Conservation (phyloP, 78 protist species). For the Chrysochromulina tobinii region DNA sequence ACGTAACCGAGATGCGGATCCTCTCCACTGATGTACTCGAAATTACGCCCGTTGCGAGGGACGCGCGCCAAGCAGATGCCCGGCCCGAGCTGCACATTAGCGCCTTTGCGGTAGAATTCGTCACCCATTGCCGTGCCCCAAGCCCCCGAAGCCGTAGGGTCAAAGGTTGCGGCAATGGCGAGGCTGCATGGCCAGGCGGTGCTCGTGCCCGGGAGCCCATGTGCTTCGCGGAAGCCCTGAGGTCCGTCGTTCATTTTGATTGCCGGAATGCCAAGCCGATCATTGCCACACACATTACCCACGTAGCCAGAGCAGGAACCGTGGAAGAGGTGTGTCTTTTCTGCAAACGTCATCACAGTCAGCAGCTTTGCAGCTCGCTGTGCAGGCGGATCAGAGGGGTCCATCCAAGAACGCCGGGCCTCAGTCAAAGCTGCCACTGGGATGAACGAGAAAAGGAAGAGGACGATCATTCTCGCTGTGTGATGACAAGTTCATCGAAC, state of each 20-base stretch:
- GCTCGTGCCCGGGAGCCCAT: constrained; percentile 2
- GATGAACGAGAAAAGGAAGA: too few species aligned
- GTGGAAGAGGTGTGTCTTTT: neutral
- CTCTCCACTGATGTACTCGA: constrained; percentile 32
- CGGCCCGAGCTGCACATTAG: constrained; percentile 52
- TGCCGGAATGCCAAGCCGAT: constrained; percentile 33
- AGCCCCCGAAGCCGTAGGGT: neutral
- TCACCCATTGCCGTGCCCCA: constrained; percentile 48
- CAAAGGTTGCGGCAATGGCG: constrained; percentile 42
- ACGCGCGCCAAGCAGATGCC: constrained; percentile 46
- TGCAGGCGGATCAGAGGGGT: neutral
- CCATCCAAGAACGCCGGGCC: neutral
- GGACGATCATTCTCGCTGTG: too few species aligned
- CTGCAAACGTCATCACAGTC: neutral
- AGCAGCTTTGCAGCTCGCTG: neutral
- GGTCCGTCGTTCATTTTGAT: constrained; percentile 53
- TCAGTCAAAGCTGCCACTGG: too few species aligned
- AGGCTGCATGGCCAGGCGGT: constrained; percentile 39
- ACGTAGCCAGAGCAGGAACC: constrained; percentile 30
- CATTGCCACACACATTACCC: constrained; percentile 15
- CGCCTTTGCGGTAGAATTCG: constrained; percentile 17
- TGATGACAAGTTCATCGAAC: too few species aligned
- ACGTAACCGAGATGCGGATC: neutral
- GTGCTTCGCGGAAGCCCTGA: constrained; percentile 33
- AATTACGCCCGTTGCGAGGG: constrained; percentile 53